These are phyloP conservation scores for Russula compacta DNA, from an alignment of 768 basidiomycete genomes.

Conservation along the genomic window DNA sequence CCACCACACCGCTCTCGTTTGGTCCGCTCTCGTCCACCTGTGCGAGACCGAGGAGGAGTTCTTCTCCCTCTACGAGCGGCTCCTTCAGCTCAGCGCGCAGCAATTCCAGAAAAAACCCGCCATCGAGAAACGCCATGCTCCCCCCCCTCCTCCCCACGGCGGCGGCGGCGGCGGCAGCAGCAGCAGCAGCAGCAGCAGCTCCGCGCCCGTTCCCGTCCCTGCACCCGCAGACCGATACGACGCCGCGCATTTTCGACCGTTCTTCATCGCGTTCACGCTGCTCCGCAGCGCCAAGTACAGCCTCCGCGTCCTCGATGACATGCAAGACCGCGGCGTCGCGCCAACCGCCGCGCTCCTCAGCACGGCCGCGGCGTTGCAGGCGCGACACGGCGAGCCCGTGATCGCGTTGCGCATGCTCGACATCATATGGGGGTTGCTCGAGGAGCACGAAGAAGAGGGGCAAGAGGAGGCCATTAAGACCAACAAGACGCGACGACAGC, in stretches of 20 bases:
- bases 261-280: slow-evolving; percentile 36
- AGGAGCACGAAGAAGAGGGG: neutral
- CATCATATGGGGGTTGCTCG: neutral
- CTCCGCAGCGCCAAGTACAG: slow-evolving; percentile 29
- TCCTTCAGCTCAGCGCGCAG: slow-evolving; percentile 24
- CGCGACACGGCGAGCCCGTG: slow-evolving; percentile 29
- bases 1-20: slow-evolving; percentile 30
- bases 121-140: neutral
- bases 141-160: neutral
- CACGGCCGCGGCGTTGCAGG: slow-evolving; percentile 40
- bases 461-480: neutral
- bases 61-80: slow-evolving; percentile 36
- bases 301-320: slow-evolving; percentile 40
- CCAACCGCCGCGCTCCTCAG: slow-evolving; percentile 43
- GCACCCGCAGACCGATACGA: slow-evolving; percentile 22
- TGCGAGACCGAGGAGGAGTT: slow-evolving; percentile 21
- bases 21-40: slow-evolving; percentile 27
- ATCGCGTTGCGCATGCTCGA: slow-evolving; percentile 35
- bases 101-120: neutral
- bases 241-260: slow-evolving; percentile 42
- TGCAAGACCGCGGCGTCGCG: slow-evolving; percentile 37
- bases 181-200: too few species aligned
- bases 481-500: neutral
- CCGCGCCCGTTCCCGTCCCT: neutral
- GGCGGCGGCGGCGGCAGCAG: too few species aligned